Percentiles rank a stretch among this genome's conserved stretches.
These are phyloP conservation scores for Colletotrichum sp. DNA, from an alignment of 2,329 filamentous ascomycete species.

Conservation along the genomic window DNA sequence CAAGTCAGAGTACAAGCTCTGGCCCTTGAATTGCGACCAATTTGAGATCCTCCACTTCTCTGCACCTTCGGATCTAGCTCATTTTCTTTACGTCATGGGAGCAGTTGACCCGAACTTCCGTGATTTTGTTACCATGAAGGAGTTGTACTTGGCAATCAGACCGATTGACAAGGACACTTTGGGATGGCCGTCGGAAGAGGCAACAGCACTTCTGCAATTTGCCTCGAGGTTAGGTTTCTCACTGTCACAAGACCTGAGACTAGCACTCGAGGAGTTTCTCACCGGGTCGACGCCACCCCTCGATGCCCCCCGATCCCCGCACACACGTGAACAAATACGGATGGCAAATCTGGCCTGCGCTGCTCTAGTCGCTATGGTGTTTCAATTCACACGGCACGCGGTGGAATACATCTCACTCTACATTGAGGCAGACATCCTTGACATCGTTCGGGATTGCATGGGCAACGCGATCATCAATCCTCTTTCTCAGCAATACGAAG, in stretches of 20 bases:
- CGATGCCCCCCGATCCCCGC: background rate
- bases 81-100: background rate
- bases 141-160: background rate
- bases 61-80: background rate
- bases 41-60: background rate
- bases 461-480: background rate
- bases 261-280: background rate
- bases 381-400: background rate
- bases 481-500: background rate
- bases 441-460: background rate
- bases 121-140: background rate
- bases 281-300: background rate
- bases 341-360: background rate
- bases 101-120: background rate
- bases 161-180: background rate
- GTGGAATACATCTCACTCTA: background rate
- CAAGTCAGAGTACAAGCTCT: background rate
- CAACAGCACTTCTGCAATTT: background rate
- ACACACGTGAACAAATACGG: background rate
- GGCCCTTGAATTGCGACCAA: background rate
- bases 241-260: background rate
- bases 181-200: background rate
- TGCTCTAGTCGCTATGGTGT: background rate
- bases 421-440: background rate
- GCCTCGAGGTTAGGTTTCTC: background rate